Percentiles rank a stretch among this genome's conserved stretches.
Conservation (phyloP, 2,329 filamentous ascomycete genomes). For the Helotiales sp. region DNA sequence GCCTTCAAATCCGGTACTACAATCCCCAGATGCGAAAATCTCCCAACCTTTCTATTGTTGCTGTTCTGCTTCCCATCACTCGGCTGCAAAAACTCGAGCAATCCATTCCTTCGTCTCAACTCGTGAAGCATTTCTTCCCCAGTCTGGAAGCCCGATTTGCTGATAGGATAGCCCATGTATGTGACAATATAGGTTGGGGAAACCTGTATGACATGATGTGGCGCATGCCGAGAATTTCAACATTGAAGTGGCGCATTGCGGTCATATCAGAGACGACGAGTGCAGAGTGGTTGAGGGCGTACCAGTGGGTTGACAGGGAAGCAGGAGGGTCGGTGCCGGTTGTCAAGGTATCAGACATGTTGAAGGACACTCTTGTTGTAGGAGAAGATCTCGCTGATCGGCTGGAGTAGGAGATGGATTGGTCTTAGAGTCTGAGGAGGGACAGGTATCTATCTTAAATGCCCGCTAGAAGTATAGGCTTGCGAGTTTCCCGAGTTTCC, state of each 20-base stretch:
- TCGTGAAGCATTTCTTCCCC: neutral
- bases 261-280: neutral
- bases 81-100: neutral
- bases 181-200: neutral
- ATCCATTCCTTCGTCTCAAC: neutral
- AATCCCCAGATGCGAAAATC: neutral
- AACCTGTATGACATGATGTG: neutral
- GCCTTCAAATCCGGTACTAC: neutral
- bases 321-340: neutral
- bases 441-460: neutral
- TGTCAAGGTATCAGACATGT: neutral
- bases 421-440: neutral
- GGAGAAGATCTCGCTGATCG: neutral
- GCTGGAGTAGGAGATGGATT: neutral
- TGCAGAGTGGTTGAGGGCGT: neutral
- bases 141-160: neutral
- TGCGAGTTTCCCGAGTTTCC: neutral
- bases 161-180: neutral
- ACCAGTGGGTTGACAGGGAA: neutral
- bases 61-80: neutral
- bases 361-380: neutral
- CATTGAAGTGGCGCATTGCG: neutral
- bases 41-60: neutral
- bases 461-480: neutral
- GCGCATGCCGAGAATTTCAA: neutral